Percentiles rank a stretch among this genome's conserved stretches.
Conservation (phyloP, 1,284 basidiomycete genomes). For the Pseudozyma thailandica region DNA sequence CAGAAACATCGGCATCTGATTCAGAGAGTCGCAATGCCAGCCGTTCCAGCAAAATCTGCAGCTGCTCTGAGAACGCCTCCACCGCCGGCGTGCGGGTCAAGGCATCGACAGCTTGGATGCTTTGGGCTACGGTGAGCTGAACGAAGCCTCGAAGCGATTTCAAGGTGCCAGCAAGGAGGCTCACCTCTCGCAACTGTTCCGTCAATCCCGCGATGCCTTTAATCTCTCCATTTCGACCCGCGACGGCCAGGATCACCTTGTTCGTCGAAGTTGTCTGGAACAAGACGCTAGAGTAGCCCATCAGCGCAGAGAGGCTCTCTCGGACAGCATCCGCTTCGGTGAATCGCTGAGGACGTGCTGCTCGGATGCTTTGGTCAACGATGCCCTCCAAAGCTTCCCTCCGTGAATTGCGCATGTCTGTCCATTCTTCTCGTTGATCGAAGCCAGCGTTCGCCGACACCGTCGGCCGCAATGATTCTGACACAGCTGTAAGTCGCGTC, state of each 20-base stretch:
- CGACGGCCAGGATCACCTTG: background rate
- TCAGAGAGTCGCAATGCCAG: constrained; percentile 14
- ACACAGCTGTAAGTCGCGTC: constrained; percentile 14
- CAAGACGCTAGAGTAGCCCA: constrained; percentile 21
- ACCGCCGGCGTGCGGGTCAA: constrained; percentile 31
- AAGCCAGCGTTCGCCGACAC: constrained; percentile 10
- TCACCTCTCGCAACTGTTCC: constrained; percentile 19
- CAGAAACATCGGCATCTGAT: constrained; percentile 31
- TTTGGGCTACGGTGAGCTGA: constrained; percentile 11
- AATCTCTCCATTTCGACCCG: background rate
- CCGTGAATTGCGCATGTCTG: background rate
- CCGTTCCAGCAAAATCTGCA: constrained; percentile 32
- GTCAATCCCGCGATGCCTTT: constrained; percentile 1
- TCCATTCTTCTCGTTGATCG: constrained; percentile 24
- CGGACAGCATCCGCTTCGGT: constrained; percentile 33
- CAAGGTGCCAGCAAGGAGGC: constrained; percentile 12
- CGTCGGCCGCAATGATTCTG: constrained; percentile 8
- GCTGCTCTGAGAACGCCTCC: constrained; percentile 43
- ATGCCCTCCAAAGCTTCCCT: background rate
- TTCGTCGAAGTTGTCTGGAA: constrained; percentile 4
- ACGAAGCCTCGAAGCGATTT: constrained; percentile 20
- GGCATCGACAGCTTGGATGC: constrained; percentile 27
- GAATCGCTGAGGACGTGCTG: background rate
- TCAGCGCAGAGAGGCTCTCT: constrained; percentile 25
- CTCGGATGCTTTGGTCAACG: background rate